Evolutionary conservation across 345 rosid genomes (phyloP).

Genomic region (Streptanthus diversifolius): DNA sequence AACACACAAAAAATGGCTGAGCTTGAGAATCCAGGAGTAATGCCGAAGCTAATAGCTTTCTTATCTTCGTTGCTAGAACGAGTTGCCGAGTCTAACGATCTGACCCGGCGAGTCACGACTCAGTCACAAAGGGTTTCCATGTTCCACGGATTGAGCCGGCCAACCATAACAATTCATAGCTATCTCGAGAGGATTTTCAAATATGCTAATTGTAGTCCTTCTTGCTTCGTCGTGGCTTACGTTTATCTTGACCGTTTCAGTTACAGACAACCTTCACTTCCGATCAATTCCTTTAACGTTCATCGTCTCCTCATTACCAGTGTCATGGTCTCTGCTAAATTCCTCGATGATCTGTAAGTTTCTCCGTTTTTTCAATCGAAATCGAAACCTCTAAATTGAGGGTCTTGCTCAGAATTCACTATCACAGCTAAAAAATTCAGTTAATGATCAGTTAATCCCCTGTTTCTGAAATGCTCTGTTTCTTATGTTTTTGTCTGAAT

Average conservation of each 20-base stretch:
- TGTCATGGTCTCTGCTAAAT: slow-evolving; percentile 82
- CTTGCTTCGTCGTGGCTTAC: slow-evolving; percentile 80
- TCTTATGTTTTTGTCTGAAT: not conserved
- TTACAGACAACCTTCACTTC: slow-evolving; percentile 66
- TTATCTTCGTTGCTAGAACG: slow-evolving; percentile 71
- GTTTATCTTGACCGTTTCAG: slow-evolving; percentile 83
- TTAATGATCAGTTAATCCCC: not conserved
- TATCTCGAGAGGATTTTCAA: slow-evolving; percentile 78
- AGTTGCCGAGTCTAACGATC: slow-evolving; percentile 71
- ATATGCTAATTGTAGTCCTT: slow-evolving; percentile 88
- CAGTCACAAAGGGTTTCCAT: slow-evolving; percentile 56
- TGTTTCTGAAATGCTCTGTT: slow-evolving; percentile 19
- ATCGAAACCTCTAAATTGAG: not conserved
- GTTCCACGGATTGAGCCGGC: slow-evolving; percentile 74
- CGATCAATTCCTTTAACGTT: slow-evolving; percentile 80
- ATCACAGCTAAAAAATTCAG: not conserved
- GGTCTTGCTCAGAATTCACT: not conserved
- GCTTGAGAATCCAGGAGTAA: slow-evolving; percentile 55
- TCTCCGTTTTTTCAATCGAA: not conserved
- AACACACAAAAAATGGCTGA: slow-evolving; percentile 48
- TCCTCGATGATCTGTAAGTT: slow-evolving; percentile 91
- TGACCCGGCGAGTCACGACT: slow-evolving; percentile 27
- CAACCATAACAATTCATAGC: slow-evolving; percentile 66
- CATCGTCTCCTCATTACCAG: slow-evolving; percentile 88
- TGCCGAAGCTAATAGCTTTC: slow-evolving; percentile 62